phyloP scores from a whole-genome alignment of 805 yeast genomes.

The Suhomyces pyralidae region DNA sequence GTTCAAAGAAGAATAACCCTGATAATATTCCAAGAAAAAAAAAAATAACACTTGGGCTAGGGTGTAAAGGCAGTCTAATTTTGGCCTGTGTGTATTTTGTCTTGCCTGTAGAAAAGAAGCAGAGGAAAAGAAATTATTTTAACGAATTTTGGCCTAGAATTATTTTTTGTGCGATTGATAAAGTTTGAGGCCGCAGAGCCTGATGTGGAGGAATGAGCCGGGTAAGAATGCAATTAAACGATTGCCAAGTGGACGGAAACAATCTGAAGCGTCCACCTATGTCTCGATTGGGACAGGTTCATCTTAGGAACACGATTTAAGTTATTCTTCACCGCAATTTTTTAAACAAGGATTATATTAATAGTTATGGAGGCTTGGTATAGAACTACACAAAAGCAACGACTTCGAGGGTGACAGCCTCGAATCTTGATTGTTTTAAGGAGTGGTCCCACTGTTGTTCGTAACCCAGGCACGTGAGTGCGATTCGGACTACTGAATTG shows the following conservation, averaged over 20 bases:
- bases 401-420: neutral
- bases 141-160: neutral
- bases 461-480: neutral
- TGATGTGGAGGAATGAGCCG: neutral
- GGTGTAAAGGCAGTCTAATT: neutral
- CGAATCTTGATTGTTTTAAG: neutral
- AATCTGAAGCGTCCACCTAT: neutral
- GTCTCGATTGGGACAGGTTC: neutral
- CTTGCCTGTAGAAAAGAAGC: neutral
- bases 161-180: neutral
- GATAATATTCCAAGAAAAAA: neutral
- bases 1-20: neutral
- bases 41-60: neutral
- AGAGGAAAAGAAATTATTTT: conserved; percentile 1
- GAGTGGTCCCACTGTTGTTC: neutral
- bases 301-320: neutral
- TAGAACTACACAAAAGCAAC: neutral
- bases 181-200: neutral
- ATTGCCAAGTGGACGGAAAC: neutral
- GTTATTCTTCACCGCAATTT: neutral
- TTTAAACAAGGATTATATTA: neutral
- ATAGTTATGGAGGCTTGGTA: neutral
- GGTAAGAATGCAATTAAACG: neutral
- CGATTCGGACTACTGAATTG: neutral
- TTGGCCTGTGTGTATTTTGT: neutral